Conservation (phyloP, 164 flowering plant species). For the Liriodendron chinense region DNA sequence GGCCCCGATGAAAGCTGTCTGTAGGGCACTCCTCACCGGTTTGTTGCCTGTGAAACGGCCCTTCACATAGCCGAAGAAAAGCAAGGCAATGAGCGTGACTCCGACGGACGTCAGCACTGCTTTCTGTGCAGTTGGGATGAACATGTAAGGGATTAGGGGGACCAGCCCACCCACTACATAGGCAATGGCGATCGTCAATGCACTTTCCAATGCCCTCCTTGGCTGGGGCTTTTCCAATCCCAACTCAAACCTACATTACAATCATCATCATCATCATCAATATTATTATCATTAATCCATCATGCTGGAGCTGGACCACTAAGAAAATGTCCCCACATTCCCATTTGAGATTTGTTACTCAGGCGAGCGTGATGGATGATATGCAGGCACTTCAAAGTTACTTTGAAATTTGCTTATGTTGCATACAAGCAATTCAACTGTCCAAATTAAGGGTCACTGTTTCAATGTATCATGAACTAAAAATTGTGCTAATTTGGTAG, state of each 20-base stretch:
- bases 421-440: too few species aligned
- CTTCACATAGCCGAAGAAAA: constrained; percentile 80
- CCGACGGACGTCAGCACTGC: constrained; percentile 67
- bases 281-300: too few species aligned
- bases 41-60: constrained; percentile 70
- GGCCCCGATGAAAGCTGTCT: constrained; percentile 81
- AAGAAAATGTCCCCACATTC: too few species aligned
- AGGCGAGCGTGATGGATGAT: too few species aligned
- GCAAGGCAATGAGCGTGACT: constrained; percentile 63
- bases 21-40: constrained; percentile 65
- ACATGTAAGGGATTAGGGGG: constrained; percentile 83
- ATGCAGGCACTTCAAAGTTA: too few species aligned
- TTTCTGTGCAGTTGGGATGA: constrained; percentile 49
- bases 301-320: too few species aligned
- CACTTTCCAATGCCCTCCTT: constrained; percentile 79
- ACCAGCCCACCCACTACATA: constrained; percentile 82
- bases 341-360: not conserved
- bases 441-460: too few species aligned
- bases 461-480: too few species aligned
- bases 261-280: not conserved
- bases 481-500: too few species aligned
- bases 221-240: constrained; percentile 98
- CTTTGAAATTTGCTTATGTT: too few species aligned
- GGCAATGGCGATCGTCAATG: constrained; percentile 77
- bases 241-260: constrained; percentile 71